Evolutionary conservation across 192 early-diverging fungal species (phyloP), one percentile per base, ranked within the genome.

Genomic region (Entomortierella chlamydospora): DNA sequence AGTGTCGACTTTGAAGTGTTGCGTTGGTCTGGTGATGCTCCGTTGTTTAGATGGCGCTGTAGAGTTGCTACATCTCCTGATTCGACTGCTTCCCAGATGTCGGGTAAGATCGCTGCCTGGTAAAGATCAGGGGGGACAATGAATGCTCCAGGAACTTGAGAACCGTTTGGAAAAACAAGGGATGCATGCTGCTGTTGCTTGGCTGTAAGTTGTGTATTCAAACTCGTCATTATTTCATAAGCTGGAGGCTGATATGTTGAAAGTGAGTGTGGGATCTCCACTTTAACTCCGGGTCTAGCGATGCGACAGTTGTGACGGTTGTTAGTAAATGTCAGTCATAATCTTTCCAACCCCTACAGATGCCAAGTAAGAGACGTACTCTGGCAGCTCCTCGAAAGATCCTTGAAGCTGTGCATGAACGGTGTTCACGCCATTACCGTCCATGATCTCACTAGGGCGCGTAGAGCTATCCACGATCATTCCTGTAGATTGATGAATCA

Each of bases 11-110:
- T 61, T 2, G 67, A 70, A 29, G n/a, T 37, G 29, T 70, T 70
- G 12, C 76, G 61, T 31, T 79, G 67, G 28, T 79, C 68, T 1
- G 76, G 68, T 23, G 76, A 79, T 20, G 50, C 68, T 5, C 76
- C 76, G n/a, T 61, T 64, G 63, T 65, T 66, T 6, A 79, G 23
- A 56, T 70, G 76, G 9, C 54, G 54, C 41, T 70, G 68, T 2
- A 79, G 56, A 12, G 76, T 70, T 13, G 26, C 52, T 11, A 70
- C 9, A 57, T 79, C 76, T 8, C 68, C 76, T 42, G 47, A 28
- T 23, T 70, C 76, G 6, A 68, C 57, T 0, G 76, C 76, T 25
- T 70, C 68, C 76, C 76, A 79, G 15, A 79, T 79, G 13, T 70
- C 76, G 6, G 47, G 52, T 26, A 64, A n/a, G 4, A 17, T 25